Conservation (phyloP, 148 eudicot genomes). For the Vaccinium macrocarpon region DNA sequence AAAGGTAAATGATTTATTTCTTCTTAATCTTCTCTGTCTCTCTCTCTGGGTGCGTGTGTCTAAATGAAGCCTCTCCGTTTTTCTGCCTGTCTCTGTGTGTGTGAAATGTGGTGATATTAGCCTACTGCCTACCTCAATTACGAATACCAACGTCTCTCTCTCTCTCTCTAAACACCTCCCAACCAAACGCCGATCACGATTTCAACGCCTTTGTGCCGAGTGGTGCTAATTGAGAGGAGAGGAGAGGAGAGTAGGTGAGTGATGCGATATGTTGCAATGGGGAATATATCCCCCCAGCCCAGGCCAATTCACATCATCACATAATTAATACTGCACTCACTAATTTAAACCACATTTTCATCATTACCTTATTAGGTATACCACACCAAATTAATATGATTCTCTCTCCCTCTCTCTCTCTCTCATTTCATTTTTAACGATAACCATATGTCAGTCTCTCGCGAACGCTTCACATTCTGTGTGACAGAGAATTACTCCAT, state of each 20-base stretch:
- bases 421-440: too few relatives aligned
- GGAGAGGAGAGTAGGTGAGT: conserved; percentile 20
- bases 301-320: not conserved
- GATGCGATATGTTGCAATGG: not conserved
- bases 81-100: not conserved
- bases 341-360: too few relatives aligned
- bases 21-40: not conserved
- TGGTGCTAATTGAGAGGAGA: not conserved
- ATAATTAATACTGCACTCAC: too few relatives aligned
- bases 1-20: not conserved
- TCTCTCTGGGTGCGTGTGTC: too few relatives aligned
- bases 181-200: conserved; percentile 39
- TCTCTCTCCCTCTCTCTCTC: too few relatives aligned
- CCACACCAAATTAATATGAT: too few relatives aligned
- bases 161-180: conserved; percentile 25
- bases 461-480: too few relatives aligned
- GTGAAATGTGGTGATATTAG: not conserved
- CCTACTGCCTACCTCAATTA: not conserved
- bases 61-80: not conserved
- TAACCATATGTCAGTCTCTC: too few relatives aligned
- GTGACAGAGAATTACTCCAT: too few relatives aligned
- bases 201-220: conserved; percentile 34
- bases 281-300: not conserved
- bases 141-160: not conserved
- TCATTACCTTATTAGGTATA: too few relatives aligned